Evolutionary conservation across 2,329 filamentous ascomycete species (phyloP), one percentile per base, ranked within the genome.

Genomic region (Cryoendolithus antarcticus): DNA sequence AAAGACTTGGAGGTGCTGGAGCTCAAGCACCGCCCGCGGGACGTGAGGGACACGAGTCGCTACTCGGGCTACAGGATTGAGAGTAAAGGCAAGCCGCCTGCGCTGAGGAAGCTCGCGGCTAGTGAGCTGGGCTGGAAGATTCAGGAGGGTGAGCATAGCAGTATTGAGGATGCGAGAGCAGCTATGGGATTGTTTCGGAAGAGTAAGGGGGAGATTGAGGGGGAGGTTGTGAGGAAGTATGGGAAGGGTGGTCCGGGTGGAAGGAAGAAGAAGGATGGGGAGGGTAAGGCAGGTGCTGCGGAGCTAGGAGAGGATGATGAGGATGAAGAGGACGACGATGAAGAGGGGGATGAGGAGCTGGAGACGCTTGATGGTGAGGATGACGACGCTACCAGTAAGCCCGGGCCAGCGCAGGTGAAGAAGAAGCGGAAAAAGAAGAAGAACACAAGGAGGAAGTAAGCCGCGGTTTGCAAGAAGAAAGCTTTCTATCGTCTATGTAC

Each of bases 101-200:
- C 76, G 5, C 56, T 91, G 49, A 73, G 75, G 56, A 62, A 72
- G 39, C 50, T 80, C 42, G 73, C 72, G 12, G 66, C 67, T 43
- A 69, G 72, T 47, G 60, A 76, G 40, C 50, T 79, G 29, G 75
- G 75, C 0, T 52, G 76, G 39, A 67, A 70, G 41, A 78, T 79
- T 24, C 75, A 79, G 53, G 64, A 63, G 4, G 74, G 73, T 2
- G 69, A 71, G 44, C 75, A 80, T 63, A 74, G 69, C 39, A 74
- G 70, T 51, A 65, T 80, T 39, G 75, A 79, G 52, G 91, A 98
- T 66, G 91, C 91, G 2, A 70, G 86, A 48, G 86, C 84, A 4
- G 80, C 86, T 1, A 96, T 98, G 86, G 65, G 89, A 40, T 64
- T 98, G 31, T 96, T 93, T 56, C 72, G 83, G 45, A 75, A 77